Percentiles rank a stretch among this genome's conserved stretches.
Conservation (phyloP, 2,329 filamentous ascomycete species). For the Fusarium tuaranense region DNA sequence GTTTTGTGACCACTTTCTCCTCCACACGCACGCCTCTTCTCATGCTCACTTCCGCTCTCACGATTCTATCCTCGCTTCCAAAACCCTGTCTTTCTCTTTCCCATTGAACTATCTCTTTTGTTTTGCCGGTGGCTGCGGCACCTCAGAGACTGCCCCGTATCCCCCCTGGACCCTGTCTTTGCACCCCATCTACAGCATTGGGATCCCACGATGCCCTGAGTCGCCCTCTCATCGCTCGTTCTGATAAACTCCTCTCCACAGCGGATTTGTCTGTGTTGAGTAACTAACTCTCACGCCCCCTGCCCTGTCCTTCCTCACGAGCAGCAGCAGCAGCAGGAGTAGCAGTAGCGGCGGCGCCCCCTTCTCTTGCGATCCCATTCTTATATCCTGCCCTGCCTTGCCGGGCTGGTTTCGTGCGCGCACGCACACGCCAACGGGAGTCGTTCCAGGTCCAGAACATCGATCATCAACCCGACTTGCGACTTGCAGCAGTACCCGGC, state of each 20-base stretch:
- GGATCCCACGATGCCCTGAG: slow-evolving; percentile 37
- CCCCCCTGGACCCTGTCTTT: slow-evolving; percentile 37
- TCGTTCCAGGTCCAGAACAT: slow-evolving; percentile 41
- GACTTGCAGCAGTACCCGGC: slow-evolving; percentile 36
- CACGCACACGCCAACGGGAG: slow-evolving; percentile 35
- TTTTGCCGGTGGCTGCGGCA: slow-evolving; percentile 42
- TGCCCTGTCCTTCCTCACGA: background rate
- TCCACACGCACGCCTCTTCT: slow-evolving; percentile 38
- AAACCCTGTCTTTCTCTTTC: slow-evolving; percentile 35
- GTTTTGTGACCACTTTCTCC: slow-evolving; percentile 34
- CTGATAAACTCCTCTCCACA: slow-evolving; percentile 28
- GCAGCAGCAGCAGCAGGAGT: background rate
- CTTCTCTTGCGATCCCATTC: slow-evolving; percentile 21
- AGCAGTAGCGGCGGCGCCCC: background rate
- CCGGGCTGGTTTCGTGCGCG: slow-evolving; percentile 23
- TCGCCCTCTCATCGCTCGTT: slow-evolving; percentile 29
- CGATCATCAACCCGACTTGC: slow-evolving; percentile 34
- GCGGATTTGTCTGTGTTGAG: slow-evolving; percentile 10
- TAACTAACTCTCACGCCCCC: slow-evolving; percentile 20
- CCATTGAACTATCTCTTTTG: slow-evolving; percentile 27
- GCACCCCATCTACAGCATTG: slow-evolving; percentile 27
- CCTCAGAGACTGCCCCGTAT: slow-evolving; percentile 25
- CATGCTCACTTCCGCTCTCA: slow-evolving; percentile 32
- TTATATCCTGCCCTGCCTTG: slow-evolving; percentile 19
- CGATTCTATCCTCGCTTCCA: slow-evolving; percentile 38